These are phyloP conservation scores for Colletotrichum agaves DNA, from an alignment of 2,329 filamentous ascomycete species.

Conservation along the genomic window DNA sequence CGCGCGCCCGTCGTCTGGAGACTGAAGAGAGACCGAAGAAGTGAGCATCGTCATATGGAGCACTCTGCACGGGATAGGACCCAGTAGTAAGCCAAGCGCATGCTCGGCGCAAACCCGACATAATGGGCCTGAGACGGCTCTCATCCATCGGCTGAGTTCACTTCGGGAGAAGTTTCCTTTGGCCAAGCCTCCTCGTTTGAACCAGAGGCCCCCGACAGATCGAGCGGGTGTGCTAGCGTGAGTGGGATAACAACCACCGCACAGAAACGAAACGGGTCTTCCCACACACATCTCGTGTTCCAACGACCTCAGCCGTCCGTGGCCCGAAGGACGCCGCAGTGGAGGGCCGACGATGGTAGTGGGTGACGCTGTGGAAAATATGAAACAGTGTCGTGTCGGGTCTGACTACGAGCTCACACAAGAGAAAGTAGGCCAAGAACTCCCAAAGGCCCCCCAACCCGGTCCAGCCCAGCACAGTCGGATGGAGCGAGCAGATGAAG, in stretches of 20 bases:
- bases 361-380: conserved; percentile 16
- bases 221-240: conserved; percentile 17
- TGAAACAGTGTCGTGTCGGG: conserved; percentile 34
- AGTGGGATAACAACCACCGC: neutral
- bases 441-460: neutral
- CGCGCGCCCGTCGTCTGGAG: neutral
- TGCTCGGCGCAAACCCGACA: conserved; percentile 11
- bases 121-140: neutral
- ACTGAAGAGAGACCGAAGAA: neutral
- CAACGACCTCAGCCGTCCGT: neutral
- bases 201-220: neutral
- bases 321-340: conserved; percentile 15
- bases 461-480: neutral
- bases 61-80: neutral
- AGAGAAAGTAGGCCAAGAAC: conserved; percentile 32
- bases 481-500: conserved; percentile 8
- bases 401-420: conserved; percentile 33
- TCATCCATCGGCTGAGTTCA: neutral
- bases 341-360: conserved; percentile 9
- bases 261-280: conserved; percentile 27
- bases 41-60: neutral
- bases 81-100: neutral
- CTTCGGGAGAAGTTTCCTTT: conserved; percentile 23
- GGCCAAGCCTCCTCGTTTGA: conserved; percentile 24
- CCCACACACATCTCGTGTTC: neutral